Evolutionary conservation across 257 asterid species (phyloP).

Genomic region (Solanum tarapatanum): DNA sequence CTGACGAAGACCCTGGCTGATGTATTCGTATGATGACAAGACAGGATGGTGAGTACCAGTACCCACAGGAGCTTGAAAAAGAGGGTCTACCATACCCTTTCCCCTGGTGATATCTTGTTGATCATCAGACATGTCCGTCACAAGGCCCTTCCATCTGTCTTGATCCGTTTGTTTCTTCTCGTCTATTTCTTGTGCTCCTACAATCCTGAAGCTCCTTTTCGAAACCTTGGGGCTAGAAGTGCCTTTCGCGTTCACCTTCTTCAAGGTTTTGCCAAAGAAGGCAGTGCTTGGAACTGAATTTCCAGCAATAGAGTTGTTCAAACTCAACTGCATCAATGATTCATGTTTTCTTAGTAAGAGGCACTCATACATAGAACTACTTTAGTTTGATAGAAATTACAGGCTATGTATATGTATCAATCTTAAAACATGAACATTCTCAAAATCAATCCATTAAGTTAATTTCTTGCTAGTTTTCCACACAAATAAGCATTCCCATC

Average conservation of each 20-base stretch:
- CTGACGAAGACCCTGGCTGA: constrained; percentile 58
- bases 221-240: constrained; percentile 15
- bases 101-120: constrained; percentile 81
- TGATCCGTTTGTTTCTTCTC: constrained; percentile 26
- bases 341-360: too few species aligned
- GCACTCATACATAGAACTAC: too few species aligned
- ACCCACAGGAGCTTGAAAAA: constrained; percentile 71
- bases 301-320: constrained; percentile 33
- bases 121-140: constrained; percentile 51
- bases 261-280: constrained; percentile 44
- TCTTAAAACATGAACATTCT: neutral
- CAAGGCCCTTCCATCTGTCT: constrained; percentile 68
- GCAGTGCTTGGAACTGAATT: constrained; percentile 29
- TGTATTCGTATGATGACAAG: constrained; percentile 59
- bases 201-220: constrained; percentile 32
- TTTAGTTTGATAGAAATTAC: too few species aligned
- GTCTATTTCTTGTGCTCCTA: constrained; percentile 18
- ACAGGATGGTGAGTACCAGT: constrained; percentile 59
- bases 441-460: neutral
- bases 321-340: constrained; percentile 33
- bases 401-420: neutral
- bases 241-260: constrained; percentile 23
- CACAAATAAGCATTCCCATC: neutral
- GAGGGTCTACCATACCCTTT: constrained; percentile 60
- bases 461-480: neutral